Evolutionary conservation across 805 yeast genomes (phyloP), one percentile per base, ranked within the genome.

Genomic region (Schwanniomyces occidentalis): DNA sequence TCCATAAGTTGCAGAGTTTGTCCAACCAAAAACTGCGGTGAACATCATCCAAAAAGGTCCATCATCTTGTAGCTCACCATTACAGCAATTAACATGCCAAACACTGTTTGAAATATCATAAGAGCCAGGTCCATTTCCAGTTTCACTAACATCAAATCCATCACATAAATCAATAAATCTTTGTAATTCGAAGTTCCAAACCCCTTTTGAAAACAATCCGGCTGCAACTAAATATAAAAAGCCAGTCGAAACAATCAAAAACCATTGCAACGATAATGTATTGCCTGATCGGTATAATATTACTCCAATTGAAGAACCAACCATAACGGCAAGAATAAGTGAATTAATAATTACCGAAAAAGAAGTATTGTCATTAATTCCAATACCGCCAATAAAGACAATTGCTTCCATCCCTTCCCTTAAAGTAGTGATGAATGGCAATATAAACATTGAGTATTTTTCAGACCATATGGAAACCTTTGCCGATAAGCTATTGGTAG

Each of bases 1-100:
- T 4, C 71, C 72, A 47, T 65, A 64, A 3, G 74, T 68, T 12
- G 74, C 74, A 12, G 69, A 54, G 40, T 68, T 68, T 17, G 73
- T 66, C 74, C 74, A 68, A 4, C 74, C 74, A 27, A 68, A 55
- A 23, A 68, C 51, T 23, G 74, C 73, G 32, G 66, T 68, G 40
- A 64, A 58, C 12, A 67, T 60, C 73, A 69, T 68, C 74, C 74
- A 68, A 58, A 69, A 64, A 23, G 54, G 42, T 1, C 65, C 63
- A 30, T 67, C 73, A 23, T 67, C 72, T 29, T 55, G 59, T 40
- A 63, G 47, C 33, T 53, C 58, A 4, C 74, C 74, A 39, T 66
- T 63, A 39, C 73, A 69, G 44, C 74, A 69, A 48, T 69, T 67
- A 16, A 69, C 73, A 46, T 68, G 74, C 74, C 74, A 69, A 8